These are phyloP conservation scores for Fusarium penzigii DNA, from an alignment of 2,329 filamentous ascomycete genomes.

Conservation along the genomic window DNA sequence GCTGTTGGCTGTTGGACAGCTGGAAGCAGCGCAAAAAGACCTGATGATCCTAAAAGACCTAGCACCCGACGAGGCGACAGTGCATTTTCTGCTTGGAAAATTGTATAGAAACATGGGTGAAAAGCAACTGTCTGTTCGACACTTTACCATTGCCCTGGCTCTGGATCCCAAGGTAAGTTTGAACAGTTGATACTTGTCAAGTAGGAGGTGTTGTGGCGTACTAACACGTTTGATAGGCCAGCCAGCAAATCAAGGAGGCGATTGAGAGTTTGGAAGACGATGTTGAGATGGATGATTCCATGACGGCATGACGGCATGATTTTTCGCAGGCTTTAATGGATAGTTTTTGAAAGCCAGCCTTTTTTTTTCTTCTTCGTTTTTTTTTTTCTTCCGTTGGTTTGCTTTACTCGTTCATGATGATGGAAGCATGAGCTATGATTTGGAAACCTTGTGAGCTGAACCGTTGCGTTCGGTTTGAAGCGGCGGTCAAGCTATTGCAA, in stretches of 20 bases:
- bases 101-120: slow-evolving; percentile 74
- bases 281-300: slow-evolving; percentile 68
- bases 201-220: not conserved
- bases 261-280: slow-evolving; percentile 90
- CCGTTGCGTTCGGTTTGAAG: not conserved
- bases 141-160: slow-evolving; percentile 93
- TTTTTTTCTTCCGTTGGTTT: too few species aligned
- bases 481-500: not conserved
- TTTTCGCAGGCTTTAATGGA: slow-evolving; percentile 24
- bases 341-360: slow-evolving; percentile 14
- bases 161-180: slow-evolving; percentile 86
- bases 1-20: slow-evolving; percentile 72
- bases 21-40: slow-evolving; percentile 75
- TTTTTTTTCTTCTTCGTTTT: slow-evolving; percentile 17
- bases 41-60: slow-evolving; percentile 86
- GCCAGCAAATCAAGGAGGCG: slow-evolving; percentile 91
- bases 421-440: not conserved
- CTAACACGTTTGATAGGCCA: slow-evolving; percentile 60
- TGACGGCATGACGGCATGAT: slow-evolving; percentile 53
- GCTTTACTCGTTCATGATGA: too few species aligned
- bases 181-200: not conserved
- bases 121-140: slow-evolving; percentile 79
- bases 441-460: not conserved
- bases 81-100: slow-evolving; percentile 91
- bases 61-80: slow-evolving; percentile 91